Conservation (phyloP, 1,284 basidiomycete genomes). For the Ganoderma resinaceum region DNA sequence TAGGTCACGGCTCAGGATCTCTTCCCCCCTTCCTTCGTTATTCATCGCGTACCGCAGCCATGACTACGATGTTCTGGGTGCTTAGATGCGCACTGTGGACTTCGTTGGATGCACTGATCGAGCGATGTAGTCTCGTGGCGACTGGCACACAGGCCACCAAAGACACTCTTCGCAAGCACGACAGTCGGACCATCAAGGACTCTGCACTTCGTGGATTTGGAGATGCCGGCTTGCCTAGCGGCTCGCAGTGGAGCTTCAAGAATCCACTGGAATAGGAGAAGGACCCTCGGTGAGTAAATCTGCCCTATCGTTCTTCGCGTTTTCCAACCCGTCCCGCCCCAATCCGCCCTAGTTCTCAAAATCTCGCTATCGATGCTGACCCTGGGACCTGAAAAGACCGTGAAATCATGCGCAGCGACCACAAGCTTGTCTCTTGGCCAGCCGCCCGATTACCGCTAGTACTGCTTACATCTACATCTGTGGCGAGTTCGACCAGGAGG, state of each 20-base stretch:
- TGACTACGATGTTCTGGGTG: slow-evolving; percentile 91
- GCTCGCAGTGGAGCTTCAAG: slow-evolving; percentile 99
- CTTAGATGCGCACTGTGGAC: slow-evolving; percentile 68
- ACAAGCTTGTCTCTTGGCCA: slow-evolving; percentile 97
- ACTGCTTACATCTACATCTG: slow-evolving; percentile 99
- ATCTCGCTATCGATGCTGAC: slow-evolving; percentile 98
- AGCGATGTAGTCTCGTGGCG: slow-evolving; percentile 79
- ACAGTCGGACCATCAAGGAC: slow-evolving; percentile 96
- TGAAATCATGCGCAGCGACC: slow-evolving; percentile 97
- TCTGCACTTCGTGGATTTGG: slow-evolving; percentile 96
- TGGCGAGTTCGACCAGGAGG: slow-evolving; percentile 98
- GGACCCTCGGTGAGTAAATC: slow-evolving; percentile 74
- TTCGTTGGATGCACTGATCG: slow-evolving; percentile 19
- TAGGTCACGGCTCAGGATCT: slow-evolving; percentile 86
- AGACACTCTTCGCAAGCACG: slow-evolving; percentile 94
- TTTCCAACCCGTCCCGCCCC: slow-evolving; percentile 1
- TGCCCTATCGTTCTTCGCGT: not conserved
- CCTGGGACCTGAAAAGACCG: slow-evolving; percentile 99
- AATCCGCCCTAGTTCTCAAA: slow-evolving; percentile 94
- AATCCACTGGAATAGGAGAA: slow-evolving; percentile 99
- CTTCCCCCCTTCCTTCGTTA: slow-evolving; percentile 85
- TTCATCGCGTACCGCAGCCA: slow-evolving; percentile 85
- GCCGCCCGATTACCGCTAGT: slow-evolving; percentile 97
- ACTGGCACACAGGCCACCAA: slow-evolving; percentile 99
- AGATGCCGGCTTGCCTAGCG: slow-evolving; percentile 97